These are phyloP conservation scores for Favolaschia claudopus DNA, from an alignment of 768 basidiomycete genomes.

Conservation along the genomic window DNA sequence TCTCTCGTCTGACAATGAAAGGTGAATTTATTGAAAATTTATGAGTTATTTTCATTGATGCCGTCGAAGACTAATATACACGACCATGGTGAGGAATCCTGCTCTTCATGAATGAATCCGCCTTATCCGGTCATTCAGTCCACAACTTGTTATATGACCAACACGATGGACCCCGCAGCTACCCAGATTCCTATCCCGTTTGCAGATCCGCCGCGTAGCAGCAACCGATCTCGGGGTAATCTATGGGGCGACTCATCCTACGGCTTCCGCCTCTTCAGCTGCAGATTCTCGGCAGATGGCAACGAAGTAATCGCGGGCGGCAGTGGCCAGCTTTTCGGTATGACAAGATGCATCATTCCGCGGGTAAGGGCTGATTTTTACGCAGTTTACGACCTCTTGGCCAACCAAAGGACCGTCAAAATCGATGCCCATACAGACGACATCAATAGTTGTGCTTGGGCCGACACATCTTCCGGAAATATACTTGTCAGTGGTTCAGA, in stretches of 20 bases:
- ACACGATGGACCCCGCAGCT: slow-evolving; percentile 66
- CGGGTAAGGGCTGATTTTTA: background rate
- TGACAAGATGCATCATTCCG: slow-evolving; percentile 20
- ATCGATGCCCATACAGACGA: slow-evolving; percentile 90
- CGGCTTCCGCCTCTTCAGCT: slow-evolving; percentile 86
- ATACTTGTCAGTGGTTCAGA: slow-evolving; percentile 95
- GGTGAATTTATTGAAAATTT: slow-evolving; percentile 45
- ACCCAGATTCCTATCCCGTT: slow-evolving; percentile 71
- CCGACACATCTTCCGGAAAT: slow-evolving; percentile 91
- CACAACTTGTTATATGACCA: slow-evolving; percentile 78
- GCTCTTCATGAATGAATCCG: background rate
- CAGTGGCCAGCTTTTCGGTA: slow-evolving; percentile 80
- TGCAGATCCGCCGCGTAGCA: slow-evolving; percentile 46
- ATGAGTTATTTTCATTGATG: background rate
- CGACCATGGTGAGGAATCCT: slow-evolving; percentile 72
- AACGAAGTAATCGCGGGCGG: slow-evolving; percentile 96
- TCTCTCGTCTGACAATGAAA: slow-evolving; percentile 87
- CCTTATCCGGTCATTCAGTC: slow-evolving; percentile 51
- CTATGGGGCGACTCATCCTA: slow-evolving; percentile 51
- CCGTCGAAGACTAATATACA: slow-evolving; percentile 92
- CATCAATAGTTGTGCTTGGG: slow-evolving; percentile 96
- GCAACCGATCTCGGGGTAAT: slow-evolving; percentile 37
- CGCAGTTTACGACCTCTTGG: slow-evolving; percentile 90
- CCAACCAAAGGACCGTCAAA: slow-evolving; percentile 79
- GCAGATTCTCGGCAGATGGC: slow-evolving; percentile 95